These are phyloP conservation scores for Tephrocybe sp. DNA, from an alignment of 768 basidiomycete species.

Conservation along the genomic window DNA sequence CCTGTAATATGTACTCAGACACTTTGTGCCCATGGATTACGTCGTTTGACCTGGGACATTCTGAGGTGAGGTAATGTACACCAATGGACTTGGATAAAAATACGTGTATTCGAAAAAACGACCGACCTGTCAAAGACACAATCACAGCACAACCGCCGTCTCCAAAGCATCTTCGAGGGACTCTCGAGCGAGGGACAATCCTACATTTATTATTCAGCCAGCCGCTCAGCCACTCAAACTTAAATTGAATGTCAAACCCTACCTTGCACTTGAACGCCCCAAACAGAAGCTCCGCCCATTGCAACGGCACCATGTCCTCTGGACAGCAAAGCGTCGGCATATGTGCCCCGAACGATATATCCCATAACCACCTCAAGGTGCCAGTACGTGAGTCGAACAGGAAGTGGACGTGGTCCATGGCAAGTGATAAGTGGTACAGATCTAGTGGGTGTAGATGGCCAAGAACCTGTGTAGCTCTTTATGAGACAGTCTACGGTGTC, in stretches of 20 bases:
- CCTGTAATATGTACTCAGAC: not conserved
- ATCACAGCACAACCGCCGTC: not conserved
- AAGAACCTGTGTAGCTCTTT: not conserved
- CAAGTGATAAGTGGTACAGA: not conserved
- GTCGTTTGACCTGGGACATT: not conserved
- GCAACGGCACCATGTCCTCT: not conserved
- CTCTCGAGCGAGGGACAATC: not conserved
- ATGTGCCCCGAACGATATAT: not conserved
- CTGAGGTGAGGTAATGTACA: not conserved
- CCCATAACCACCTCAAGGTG: slow-evolving; percentile 1
- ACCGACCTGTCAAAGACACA: not conserved
- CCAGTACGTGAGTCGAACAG: too few relatives aligned
- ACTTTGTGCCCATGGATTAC: not conserved
- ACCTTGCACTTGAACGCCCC: slow-evolving; percentile 3
- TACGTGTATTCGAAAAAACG: too few relatives aligned
- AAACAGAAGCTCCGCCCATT: slow-evolving; percentile 7
- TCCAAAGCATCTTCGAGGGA: not conserved
- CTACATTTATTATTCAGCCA: too few relatives aligned
- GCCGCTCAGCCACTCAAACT: too few relatives aligned
- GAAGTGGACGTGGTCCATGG: not conserved
- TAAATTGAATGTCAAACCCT: too few relatives aligned
- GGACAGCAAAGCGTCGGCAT: slow-evolving; percentile 1
- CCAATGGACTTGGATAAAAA: too few relatives aligned
- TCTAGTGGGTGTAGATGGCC: not conserved
- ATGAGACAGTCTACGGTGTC: too few relatives aligned